Evolutionary conservation across 208 protist species (phyloP), one percentile per base, ranked within the genome.

Genomic region (Trypanosoma scelopori): DNA sequence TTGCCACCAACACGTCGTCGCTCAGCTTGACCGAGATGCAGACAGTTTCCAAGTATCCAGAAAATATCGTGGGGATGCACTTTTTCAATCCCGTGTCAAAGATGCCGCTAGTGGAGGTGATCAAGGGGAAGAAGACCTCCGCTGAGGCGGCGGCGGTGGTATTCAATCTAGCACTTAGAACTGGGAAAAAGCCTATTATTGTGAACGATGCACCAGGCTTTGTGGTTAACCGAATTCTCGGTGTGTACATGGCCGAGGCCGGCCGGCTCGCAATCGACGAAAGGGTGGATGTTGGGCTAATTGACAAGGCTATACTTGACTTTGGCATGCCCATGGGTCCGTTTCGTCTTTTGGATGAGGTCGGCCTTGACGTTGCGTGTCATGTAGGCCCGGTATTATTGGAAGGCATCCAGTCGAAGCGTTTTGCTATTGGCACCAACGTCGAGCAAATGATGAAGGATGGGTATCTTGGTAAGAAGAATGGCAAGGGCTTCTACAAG

Each of bases 21-120:
- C 78, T 98, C 15, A 91, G 91, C 58, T 82, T 98, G 49, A 84
- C 78, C 13, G 85, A 98, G 71, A 79, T 98, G 70, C 88, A 93
- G 57, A 73, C 60, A 9, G 86, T 76, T 37, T 81, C 84, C 28
- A 82, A 81, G 66, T 79, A 78, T 66, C 91, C 92, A 30, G 56
- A 88, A 55, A 81, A 84, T 53, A 84, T 98, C 64, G 82, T 97
- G 57, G 94, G 94, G 64, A 97, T 98, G 91, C 94, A 98, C 75
- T 98, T 97, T 74, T 98, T 98, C 84, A 96, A 94, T 72, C 94
- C 94, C 11, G 94, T 98, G 12, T 62, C 84, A 25, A 97, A 95
- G 74, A 98, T 98, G 94, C 91, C 87, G 18, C 67, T 98, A 27
- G 81, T 98, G 22, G 94, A 98, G 78, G 87, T 98, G 18, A 95